A percentile compares a stretch with the other conserved stretches of the same genome.
Evolutionary conservation across 441 rosid genomes (phyloP).

Genomic region (Metrosideros polymorpha): DNA sequence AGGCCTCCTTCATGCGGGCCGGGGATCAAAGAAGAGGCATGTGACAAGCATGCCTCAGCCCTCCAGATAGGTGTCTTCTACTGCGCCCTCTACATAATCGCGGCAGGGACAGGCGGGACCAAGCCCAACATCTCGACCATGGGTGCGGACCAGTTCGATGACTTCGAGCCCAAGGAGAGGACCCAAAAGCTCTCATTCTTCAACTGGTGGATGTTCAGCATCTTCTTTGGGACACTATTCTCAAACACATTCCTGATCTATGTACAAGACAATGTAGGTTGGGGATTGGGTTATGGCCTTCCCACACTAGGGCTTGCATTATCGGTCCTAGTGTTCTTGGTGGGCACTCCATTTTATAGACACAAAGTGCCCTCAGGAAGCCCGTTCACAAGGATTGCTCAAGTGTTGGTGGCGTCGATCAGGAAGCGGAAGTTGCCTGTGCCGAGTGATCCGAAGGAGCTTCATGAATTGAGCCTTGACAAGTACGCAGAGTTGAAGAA

Average conservation of each 20-base stretch:
- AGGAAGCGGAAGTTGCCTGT: neutral
- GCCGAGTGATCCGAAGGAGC: conserved; percentile 3
- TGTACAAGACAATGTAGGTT: neutral
- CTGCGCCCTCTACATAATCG: conserved; percentile 1
- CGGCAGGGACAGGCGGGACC: neutral
- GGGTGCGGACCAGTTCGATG: conserved; percentile 10
- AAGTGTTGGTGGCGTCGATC: conserved; percentile 4
- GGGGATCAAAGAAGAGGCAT: neutral
- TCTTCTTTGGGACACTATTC: conserved; percentile 1
- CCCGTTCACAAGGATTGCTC: neutral
- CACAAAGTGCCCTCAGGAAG: conserved; percentile 3
- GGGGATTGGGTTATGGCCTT: neutral
- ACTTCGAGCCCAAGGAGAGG: conserved; percentile 7
- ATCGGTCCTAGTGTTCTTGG: neutral
- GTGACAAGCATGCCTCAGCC: neutral
- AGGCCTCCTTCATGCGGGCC: neutral
- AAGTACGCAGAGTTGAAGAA: neutral
- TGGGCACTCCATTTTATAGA: conserved; percentile 1
- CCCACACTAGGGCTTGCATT: neutral
- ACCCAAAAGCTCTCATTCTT: conserved; percentile 7
- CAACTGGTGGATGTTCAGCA: conserved; percentile 15
- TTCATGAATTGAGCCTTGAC: neutral
- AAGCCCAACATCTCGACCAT: conserved; percentile 11
- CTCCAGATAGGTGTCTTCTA: neutral
- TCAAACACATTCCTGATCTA: neutral